Evolutionary conservation across 768 basidiomycete species (phyloP), one percentile per base, ranked within the genome.

Genomic region (Pilatotrama ljubarskyi): DNA sequence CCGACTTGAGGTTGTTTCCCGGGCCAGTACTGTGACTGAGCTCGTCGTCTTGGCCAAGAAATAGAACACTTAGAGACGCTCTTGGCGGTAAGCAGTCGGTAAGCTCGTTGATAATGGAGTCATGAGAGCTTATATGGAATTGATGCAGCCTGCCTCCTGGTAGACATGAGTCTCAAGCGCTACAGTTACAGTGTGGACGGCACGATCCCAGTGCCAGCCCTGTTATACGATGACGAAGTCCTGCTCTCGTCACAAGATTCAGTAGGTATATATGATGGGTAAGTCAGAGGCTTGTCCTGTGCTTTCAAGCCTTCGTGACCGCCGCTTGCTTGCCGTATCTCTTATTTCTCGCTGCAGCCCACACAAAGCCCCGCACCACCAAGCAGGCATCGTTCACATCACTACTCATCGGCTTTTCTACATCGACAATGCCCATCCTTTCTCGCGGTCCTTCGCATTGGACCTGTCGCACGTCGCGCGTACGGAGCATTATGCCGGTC

Each of bases 241-340:
- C 76, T 91, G 29, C 75, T 91, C 2, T 78, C 84, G 7, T 83
- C 81, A 44, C 92, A 93, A 69, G 89, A 93, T 44, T 77, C 76
- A 51, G 87, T 98, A 5, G 95, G 95, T 0, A 86, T 98, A 55
- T 98, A 98, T 68, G 88, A 95, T 65, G 93, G 93, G 95, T 95
- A 72, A 62, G 87, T 75, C 4, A 20, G 2, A 13, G 15, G 5
- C 1, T 10, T 9, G 2, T 58, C 15, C 40, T 24, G 53, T 47
- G 17, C 36, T 29, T 24, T 5, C 25, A 29, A 15, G 22, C 37
- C 64, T 13, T 8, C n/a, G n/a, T 10, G 41, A 22, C n/a, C n/a
- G 47, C 18, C 18, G 4, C 42, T 17, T 25, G 1, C 11, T 14
- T 17, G 2, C 22, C 35, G 20, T 44, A 20, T 63, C 58, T 66